Conservation (phyloP, 1,284 basidiomycete species). For the Melampsora americana region DNA sequence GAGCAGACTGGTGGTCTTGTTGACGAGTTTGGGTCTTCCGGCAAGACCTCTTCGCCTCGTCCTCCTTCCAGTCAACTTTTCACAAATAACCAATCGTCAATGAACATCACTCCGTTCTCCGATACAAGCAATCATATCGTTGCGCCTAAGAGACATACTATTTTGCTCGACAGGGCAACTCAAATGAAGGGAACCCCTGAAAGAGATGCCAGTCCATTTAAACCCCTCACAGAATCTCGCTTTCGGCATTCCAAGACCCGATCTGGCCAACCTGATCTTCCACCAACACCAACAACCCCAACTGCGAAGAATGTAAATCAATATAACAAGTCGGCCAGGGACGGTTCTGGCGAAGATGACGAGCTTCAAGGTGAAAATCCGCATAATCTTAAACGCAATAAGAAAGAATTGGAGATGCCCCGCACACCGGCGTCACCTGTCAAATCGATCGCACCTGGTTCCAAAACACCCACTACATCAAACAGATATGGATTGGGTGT, state of each 20-base stretch:
- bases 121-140: neutral
- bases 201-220: neutral
- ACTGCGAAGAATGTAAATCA: conserved; percentile 26
- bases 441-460: neutral
- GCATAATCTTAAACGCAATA: conserved; percentile 27
- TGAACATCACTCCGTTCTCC: neutral
- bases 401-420: conserved; percentile 14
- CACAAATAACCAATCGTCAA: neutral
- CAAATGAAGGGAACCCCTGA: neutral
- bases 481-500: neutral
- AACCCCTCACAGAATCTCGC: neutral
- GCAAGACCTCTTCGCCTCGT: neutral
- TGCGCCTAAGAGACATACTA: neutral
- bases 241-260: neutral
- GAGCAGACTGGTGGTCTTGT: conserved; percentile 21
- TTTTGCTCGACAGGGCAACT: neutral
- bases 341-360: conserved; percentile 23
- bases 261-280: neutral
- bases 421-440: neutral
- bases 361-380: neutral
- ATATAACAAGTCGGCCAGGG: conserved; percentile 18
- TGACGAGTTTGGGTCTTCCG: conserved; percentile 33
- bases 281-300: neutral
- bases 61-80: conserved; percentile 1
- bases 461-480: neutral